Base-by-base conservation (phyloP, 2,329 filamentous ascomycete species). In the Gnomoniopsis sp. region DNA sequence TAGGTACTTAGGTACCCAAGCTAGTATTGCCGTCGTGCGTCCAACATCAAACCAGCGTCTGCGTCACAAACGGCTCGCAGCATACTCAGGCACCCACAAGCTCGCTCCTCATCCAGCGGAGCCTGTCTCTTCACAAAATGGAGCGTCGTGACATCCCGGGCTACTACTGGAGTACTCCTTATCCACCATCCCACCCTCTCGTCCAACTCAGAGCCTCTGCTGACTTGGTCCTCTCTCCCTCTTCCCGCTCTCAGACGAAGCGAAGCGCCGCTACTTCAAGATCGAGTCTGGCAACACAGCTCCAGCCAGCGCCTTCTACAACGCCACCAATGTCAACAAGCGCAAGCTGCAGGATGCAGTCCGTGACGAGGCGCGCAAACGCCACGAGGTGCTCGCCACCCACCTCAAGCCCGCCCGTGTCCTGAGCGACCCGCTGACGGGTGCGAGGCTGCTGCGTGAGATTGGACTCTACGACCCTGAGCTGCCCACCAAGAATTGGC, bases 191-290 rank as follows among this genome's bases (percentile, higher is more conserved):
- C 30, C 41, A 19, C 23, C 19, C 30, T 23, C 11, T 17, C 19
- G 17, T 11, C 30, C 7, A 50, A n/a, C 54, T 58, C 46, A 49
- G n/a, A n/a, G n/a, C n/a, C n/a, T n/a, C n/a, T n/a, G n/a, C n/a
- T n/a, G n/a, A n/a, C n/a, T n/a, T n/a, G n/a, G n/a, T n/a, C n/a
- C n/a, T n/a, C n/a, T n/a, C n/a, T n/a, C 21, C 6, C 19, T 38
- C 3, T 49, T 21, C 15, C 34, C 38, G 19, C 14, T 12, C 38
- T 8, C 58, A 85, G 84, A 86, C 61, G 53, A 71, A 15, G 78
- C 79, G 47, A 88, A 84, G 69, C 80, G 79, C 41, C 87, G 84
- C 63, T 90, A 89, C 67, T 90, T 89, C 71, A 87, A 84, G 65
- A 81, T 90, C 52, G 83, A 88, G 67, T 80, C 78, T 49, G 77